A percentile compares a stretch with the other conserved stretches of the same genome.
Conservation (phyloP, 1,284 basidiomycete species). For the Fomes fomentarius region DNA sequence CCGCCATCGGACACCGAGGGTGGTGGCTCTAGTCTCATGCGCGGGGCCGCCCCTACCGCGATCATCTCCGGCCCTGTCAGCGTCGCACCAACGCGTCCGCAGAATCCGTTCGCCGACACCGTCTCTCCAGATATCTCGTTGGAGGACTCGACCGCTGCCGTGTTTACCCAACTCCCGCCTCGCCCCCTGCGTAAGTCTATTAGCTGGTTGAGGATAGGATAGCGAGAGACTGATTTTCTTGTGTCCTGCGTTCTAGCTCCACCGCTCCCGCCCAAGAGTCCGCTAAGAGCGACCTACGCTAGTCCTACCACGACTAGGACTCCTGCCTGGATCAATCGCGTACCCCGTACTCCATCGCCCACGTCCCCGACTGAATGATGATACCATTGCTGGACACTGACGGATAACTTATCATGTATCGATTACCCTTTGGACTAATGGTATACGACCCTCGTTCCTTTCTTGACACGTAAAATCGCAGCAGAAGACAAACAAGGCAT, state of each 20-base stretch:
- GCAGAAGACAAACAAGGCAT: slow-evolving; percentile 13
- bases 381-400: not conserved
- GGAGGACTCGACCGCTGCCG: slow-evolving; percentile 5
- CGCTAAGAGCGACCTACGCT: slow-evolving; percentile 13
- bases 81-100: slow-evolving; percentile 17
- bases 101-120: slow-evolving; percentile 25
- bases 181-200: not conserved
- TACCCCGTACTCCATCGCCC: slow-evolving; percentile 18
- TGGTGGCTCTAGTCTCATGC: slow-evolving; percentile 11
- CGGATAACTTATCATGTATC: not conserved
- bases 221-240: not conserved
- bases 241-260: slow-evolving; percentile 8
- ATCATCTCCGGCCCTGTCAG: slow-evolving; percentile 13
- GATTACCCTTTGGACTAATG: not conserved
- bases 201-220: not conserved
- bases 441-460: not conserved
- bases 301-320: slow-evolving; percentile 9
- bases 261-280: slow-evolving; percentile 23
- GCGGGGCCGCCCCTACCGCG: slow-evolving; percentile 16
- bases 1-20: slow-evolving; percentile 20
- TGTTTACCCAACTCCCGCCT: not conserved
- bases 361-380: not conserved
- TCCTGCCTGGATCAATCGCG: slow-evolving; percentile 21
- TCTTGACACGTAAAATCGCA: not conserved
- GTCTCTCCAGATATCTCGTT: slow-evolving; percentile 14